These are phyloP conservation scores for Ophiobolus disseminans DNA, from an alignment of 2,329 filamentous ascomycete species.

Conservation along the genomic window DNA sequence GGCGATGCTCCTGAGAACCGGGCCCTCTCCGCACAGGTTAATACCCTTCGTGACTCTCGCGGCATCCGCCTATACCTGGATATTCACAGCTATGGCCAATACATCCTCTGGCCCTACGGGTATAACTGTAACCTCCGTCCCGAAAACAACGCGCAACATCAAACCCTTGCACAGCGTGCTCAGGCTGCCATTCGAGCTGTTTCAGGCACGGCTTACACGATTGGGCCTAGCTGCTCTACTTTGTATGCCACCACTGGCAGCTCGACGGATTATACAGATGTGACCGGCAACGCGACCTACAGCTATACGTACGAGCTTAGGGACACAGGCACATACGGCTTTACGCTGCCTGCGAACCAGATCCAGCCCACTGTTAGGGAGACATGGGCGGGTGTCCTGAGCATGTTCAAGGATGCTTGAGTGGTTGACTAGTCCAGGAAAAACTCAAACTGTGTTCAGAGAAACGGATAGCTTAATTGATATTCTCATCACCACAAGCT, in stretches of 20 bases:
- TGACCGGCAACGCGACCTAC: conserved; percentile 51
- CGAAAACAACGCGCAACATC: conserved; percentile 58
- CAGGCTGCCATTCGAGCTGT: conserved; percentile 62
- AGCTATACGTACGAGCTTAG: conserved; percentile 59
- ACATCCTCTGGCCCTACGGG: conserved; percentile 61
- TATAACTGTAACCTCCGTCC: conserved; percentile 61
- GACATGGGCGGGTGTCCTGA: conserved; percentile 52
- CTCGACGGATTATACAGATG: conserved; percentile 54
- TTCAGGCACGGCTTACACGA: conserved; percentile 55
- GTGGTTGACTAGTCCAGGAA: too few relatives aligned
- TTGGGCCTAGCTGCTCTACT: conserved; percentile 63
- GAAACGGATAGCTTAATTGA: too few relatives aligned
- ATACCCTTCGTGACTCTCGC: conserved; percentile 49
- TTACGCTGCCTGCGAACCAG: conserved; percentile 57
- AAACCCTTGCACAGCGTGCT: conserved; percentile 57
- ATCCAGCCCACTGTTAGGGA: conserved; percentile 57
- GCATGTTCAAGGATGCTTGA: conserved; percentile 34
- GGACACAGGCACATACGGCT: conserved; percentile 57
- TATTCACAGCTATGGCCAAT: conserved; percentile 63
- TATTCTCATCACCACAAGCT: too few relatives aligned
- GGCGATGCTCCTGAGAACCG: conserved; percentile 45
- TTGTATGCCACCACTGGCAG: conserved; percentile 63
- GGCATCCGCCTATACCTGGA: conserved; percentile 69
- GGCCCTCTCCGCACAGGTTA: conserved; percentile 53
- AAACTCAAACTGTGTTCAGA: too few relatives aligned